Percentiles rank a stretch among this genome's conserved stretches.
Conservation (phyloP, 345 rosid species). For the Balakata baccata region DNA sequence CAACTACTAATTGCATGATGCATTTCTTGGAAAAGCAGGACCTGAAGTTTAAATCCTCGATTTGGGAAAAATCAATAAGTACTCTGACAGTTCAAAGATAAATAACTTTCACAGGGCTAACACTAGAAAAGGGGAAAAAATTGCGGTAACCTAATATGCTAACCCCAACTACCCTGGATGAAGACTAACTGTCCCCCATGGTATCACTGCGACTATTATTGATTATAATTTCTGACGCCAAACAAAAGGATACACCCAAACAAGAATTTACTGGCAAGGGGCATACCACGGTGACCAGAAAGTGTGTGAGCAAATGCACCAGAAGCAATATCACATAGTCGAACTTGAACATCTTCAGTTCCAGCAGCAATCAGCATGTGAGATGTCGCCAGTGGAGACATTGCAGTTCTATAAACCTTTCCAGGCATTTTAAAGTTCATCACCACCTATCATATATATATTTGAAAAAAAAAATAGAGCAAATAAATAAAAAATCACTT, state of each 20-base stretch:
- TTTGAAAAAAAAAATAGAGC: slow-evolving; percentile 6
- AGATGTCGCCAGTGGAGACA: slow-evolving; percentile 81
- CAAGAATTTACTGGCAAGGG: not conserved
- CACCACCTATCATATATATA: slow-evolving; percentile 46
- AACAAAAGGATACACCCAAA: not conserved
- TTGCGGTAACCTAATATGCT: not conserved
- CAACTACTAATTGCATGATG: not conserved
- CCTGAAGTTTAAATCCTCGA: not conserved
- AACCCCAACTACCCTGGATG: not conserved
- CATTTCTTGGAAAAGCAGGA: not conserved
- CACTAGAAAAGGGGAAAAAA: not conserved
- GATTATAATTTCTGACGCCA: not conserved
- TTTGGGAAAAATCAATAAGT: not conserved
- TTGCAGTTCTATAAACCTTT: slow-evolving; percentile 83
- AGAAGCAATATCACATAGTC: slow-evolving; percentile 88
- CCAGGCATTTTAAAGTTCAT: slow-evolving; percentile 92
- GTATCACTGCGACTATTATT: not conserved
- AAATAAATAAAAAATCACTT: not conserved
- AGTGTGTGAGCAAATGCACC: slow-evolving; percentile 88
- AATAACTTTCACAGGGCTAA: not conserved
- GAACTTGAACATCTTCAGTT: slow-evolving; percentile 95
- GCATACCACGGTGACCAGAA: slow-evolving; percentile 93
- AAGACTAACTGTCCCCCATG: not conserved
- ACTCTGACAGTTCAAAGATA: not conserved
- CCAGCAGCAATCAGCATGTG: slow-evolving; percentile 92